Conservation (phyloP, 768 basidiomycete genomes). For the Boletellus sp. region DNA sequence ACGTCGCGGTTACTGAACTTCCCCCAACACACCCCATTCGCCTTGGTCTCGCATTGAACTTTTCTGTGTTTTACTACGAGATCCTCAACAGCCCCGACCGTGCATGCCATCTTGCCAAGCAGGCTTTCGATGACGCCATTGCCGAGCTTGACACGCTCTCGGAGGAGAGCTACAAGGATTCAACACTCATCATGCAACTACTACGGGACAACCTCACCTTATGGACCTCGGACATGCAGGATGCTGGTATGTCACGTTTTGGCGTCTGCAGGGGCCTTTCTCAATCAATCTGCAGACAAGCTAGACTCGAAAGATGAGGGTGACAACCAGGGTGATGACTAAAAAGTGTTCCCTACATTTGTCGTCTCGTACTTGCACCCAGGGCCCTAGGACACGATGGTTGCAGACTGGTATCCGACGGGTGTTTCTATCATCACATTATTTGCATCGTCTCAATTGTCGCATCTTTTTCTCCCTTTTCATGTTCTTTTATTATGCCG, state of each 20-base stretch:
- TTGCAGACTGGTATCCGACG: conserved; percentile 9
- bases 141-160: conserved; percentile 98
- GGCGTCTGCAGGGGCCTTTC: not conserved
- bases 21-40: conserved; percentile 97
- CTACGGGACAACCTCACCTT: conserved; percentile 96
- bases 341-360: conserved; percentile 27
- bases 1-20: conserved; percentile 94
- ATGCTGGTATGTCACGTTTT: conserved; percentile 61
- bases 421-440: conserved; percentile 26
- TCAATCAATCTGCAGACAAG: conserved; percentile 51
- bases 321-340: conserved; percentile 66
- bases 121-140: conserved; percentile 98
- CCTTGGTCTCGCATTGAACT: conserved; percentile 97
- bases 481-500: conserved; percentile 36
- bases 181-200: conserved; percentile 95
- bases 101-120: conserved; percentile 97
- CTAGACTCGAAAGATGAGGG: conserved; percentile 68
- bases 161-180: conserved; percentile 99
- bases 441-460: conserved; percentile 31
- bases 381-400: conserved; percentile 8
- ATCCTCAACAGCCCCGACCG: conserved; percentile 98
- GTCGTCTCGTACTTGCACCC: conserved; percentile 16
- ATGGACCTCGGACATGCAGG: conserved; percentile 98
- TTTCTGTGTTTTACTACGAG: conserved; percentile 99
- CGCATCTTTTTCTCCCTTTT: conserved; percentile 28